Base-by-base conservation (phyloP, 1,139 yeast genomes). In the Scheffersomyces lignicola region DNA sequence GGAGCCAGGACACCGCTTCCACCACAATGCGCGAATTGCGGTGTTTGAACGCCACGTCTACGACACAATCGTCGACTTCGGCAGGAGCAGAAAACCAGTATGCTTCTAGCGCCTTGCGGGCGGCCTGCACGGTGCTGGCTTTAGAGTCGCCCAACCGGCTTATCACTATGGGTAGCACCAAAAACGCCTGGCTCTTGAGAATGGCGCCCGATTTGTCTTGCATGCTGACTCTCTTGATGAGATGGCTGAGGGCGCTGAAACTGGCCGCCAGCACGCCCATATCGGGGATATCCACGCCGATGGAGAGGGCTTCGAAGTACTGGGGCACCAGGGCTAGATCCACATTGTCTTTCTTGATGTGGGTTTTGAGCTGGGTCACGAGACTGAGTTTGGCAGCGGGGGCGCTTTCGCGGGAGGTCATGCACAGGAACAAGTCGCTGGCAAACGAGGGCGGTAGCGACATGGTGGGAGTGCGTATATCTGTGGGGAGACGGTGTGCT, bases 191-290 rank as follows among this genome's bases (percentile, higher is more conserved):
- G 1, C 62, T 62, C 36, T 65, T 66, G 30, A 89, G 65, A 2
- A 73, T 64, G 10, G 43, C 34, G 1, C 71, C 67, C 1, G 79
- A 69, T 20, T 45, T 44, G 44, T 84, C 82, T 60, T 87, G 96
- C 57, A 82, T 78, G 34, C 85, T 78, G 2, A 86, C 79, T 13
- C 96, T 68, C 48, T 85, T 86, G 18, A 86, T 76, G 32, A 88
- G 61, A 52, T 88, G 92, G 40, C 90, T 83, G 8, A 85, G 58
- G 8, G 88, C 74, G 10, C 87, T 78, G 52, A 86, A 85, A 2
- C 84, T 73, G 25, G 67, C 49, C 0, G 69, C 51, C 41, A 67
- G 65, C 16, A 80, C 63, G n/a, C 69, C 61, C 18, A 58, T 41
- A 31, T 70, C 73, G 3, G 58, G 51, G 1, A 69, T 58, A 37